Percentiles rank a stretch among this genome's conserved stretches.
Conservation (phyloP, 148 eudicot genomes). For the Arbutus unedo region DNA sequence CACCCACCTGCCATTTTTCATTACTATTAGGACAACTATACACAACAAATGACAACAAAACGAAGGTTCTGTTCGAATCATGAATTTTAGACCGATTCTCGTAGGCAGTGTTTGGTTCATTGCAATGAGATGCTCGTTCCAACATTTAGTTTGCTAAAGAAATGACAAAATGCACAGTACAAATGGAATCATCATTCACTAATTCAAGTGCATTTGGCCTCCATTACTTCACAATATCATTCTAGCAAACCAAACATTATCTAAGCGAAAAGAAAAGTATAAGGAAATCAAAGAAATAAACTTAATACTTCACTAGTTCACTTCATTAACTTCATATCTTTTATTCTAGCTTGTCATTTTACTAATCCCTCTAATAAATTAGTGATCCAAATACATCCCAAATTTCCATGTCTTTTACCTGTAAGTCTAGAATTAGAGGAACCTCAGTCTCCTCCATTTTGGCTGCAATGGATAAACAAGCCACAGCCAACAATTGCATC, state of each 20-base stretch:
- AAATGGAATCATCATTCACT: not conserved
- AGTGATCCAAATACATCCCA: not conserved
- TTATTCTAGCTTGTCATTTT: not conserved
- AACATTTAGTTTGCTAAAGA: not conserved
- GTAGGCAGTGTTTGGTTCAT: not conserved
- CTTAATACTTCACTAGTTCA: not conserved
- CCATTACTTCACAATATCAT: not conserved
- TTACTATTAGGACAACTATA: not conserved
- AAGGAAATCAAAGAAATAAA: not conserved
- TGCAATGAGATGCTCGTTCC: not conserved
- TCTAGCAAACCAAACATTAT: not conserved
- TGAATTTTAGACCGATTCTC: not conserved
- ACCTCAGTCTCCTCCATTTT: constrained; percentile 73
- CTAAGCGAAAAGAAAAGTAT: not conserved
- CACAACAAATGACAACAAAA: not conserved
- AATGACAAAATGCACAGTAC: not conserved
- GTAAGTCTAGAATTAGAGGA: constrained; percentile 63
- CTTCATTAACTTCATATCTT: not conserved
- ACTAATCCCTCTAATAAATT: not conserved
- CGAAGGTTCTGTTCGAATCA: not conserved
- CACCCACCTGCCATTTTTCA: constrained; percentile 42
- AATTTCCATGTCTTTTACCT: constrained; percentile 32
- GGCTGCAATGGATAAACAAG: constrained; percentile 69
- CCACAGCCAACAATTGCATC: constrained; percentile 72
- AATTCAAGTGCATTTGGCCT: not conserved